phyloP scores from a whole-genome alignment of 306 rosid species.

The Boehmeria nivea region DNA sequence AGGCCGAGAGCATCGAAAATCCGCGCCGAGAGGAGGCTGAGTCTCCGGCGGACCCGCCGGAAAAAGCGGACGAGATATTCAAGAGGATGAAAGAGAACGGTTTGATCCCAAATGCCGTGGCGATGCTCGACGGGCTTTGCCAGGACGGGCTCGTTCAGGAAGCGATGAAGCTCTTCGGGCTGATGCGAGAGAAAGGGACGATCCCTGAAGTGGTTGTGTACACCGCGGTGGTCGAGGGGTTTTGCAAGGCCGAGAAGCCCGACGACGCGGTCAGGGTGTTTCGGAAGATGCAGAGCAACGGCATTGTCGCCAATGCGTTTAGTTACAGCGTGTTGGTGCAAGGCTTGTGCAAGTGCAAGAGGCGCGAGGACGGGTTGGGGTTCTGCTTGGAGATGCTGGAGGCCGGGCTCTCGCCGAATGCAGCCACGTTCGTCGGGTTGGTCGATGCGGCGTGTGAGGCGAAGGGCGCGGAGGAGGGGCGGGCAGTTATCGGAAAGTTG shows the following conservation, averaged over 20 bases:
- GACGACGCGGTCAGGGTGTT: slow-evolving; percentile 76
- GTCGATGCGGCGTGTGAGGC: slow-evolving; percentile 56
- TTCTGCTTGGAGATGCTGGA: slow-evolving; percentile 86
- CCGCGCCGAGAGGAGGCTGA: slow-evolving; percentile 18
- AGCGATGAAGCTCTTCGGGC: slow-evolving; percentile 81
- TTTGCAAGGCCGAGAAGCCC: slow-evolving; percentile 56
- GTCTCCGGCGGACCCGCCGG: slow-evolving; percentile 32
- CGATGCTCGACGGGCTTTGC: slow-evolving; percentile 97
- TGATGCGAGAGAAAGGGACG: slow-evolving; percentile 84
- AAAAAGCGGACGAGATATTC: slow-evolving; percentile 75
- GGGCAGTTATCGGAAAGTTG: slow-evolving; percentile 42
- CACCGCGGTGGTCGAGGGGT: slow-evolving; percentile 93
- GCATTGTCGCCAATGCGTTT: slow-evolving; percentile 58
- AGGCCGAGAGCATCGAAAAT: slow-evolving; percentile 25
- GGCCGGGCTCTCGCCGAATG: slow-evolving; percentile 72
- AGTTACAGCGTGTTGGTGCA: slow-evolving; percentile 67
- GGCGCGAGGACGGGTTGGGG: slow-evolving; percentile 46
- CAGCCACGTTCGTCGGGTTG: slow-evolving; percentile 61
- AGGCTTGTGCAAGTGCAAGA: slow-evolving; percentile 51
- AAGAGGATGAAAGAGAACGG: slow-evolving; percentile 94
- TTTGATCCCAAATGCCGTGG: slow-evolving; percentile 85
- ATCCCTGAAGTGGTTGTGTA: slow-evolving; percentile 86
- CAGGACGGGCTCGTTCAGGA: slow-evolving; percentile 93
- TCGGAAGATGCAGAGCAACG: slow-evolving; percentile 50
- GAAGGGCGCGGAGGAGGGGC: slow-evolving; percentile 61